A percentile compares a stretch with the other conserved stretches of the same genome.
Conservation (phyloP, 2,329 filamentous ascomycete species). For the Akanthomyces dipterigenus region DNA sequence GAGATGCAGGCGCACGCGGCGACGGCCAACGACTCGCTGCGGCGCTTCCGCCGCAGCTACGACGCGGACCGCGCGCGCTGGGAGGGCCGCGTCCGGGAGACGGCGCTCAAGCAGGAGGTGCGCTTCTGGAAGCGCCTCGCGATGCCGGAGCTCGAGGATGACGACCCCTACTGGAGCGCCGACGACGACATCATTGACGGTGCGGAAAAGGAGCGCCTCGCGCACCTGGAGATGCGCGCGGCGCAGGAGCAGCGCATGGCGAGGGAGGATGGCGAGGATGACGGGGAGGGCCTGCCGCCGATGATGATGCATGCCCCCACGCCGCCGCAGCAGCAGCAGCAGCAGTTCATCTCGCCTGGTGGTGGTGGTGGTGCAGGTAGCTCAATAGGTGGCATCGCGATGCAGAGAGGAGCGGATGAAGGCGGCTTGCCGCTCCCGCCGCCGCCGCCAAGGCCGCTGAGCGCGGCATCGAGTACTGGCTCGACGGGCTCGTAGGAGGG, state of each 20-base stretch:
- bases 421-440: conserved; percentile 18
- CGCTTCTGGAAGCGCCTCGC: conserved; percentile 63
- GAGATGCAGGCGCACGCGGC: conserved; percentile 57
- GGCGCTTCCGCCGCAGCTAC: conserved; percentile 48
- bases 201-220: conserved; percentile 50
- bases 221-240: conserved; percentile 41
- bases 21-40: conserved; percentile 50
- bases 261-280: conserved; percentile 26
- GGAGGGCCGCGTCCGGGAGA: conserved; percentile 46
- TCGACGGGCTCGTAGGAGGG: conserved; percentile 31
- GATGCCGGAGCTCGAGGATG: conserved; percentile 52
- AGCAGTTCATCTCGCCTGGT: conserved; percentile 9
- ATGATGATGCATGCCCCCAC: conserved; percentile 15
- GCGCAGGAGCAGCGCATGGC: conserved; percentile 30
- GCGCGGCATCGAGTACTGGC: conserved; percentile 36
- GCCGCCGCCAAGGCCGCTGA: conserved; percentile 31
- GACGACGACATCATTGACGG: conserved; percentile 59
- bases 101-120: conserved; percentile 49
- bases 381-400: conserved; percentile 31
- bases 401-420: conserved; percentile 29
- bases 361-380: not conserved
- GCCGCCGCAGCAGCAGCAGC: conserved; percentile 16
- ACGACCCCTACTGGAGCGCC: conserved; percentile 56
- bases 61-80: conserved; percentile 50
- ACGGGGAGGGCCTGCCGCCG: conserved; percentile 13